phyloP scores from a whole-genome alignment of 1,284 basidiomycete genomes.

The Paramarasmius palmivorus region DNA sequence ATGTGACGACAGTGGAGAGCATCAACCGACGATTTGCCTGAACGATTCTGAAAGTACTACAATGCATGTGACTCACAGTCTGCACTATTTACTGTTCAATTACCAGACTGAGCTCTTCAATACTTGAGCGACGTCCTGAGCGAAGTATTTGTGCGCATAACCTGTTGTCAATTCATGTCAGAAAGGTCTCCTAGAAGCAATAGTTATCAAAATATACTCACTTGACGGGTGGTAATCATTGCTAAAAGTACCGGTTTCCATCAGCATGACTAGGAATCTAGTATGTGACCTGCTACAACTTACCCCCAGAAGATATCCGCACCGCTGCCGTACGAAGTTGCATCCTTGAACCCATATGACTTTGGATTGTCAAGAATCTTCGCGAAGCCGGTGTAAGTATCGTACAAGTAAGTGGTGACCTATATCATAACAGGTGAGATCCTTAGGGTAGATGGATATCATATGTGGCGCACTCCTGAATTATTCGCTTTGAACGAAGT shows the following conservation, averaged over 20 bases:
- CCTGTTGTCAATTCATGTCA: neutral
- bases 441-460: neutral
- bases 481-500: slow-evolving; percentile 41
- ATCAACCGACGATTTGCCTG: no score
- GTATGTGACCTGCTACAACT: slow-evolving; percentile 42
- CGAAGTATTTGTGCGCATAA: neutral
- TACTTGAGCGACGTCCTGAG: no score
- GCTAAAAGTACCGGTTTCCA: slow-evolving; percentile 2
- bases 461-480: slow-evolving; percentile 38
- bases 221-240: slow-evolving; percentile 51
- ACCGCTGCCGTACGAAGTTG: slow-evolving; percentile 44
- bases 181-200: no score
- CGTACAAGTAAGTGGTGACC: slow-evolving; percentile 52
- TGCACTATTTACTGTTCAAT: neutral
- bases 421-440: slow-evolving; percentile 20
- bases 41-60: no score
- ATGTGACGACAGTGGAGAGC: no score
- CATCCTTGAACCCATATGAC: slow-evolving; percentile 54
- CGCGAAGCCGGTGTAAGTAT: slow-evolving; percentile 52
- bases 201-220: slow-evolving; percentile 31
- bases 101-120: no score
- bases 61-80: no score
- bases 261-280: neutral
- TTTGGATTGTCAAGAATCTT: slow-evolving; percentile 49
- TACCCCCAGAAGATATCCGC: slow-evolving; percentile 59